Conservation (phyloP, 495 filamentous ascomycete species). For the Aspergillus wentii region DNA sequence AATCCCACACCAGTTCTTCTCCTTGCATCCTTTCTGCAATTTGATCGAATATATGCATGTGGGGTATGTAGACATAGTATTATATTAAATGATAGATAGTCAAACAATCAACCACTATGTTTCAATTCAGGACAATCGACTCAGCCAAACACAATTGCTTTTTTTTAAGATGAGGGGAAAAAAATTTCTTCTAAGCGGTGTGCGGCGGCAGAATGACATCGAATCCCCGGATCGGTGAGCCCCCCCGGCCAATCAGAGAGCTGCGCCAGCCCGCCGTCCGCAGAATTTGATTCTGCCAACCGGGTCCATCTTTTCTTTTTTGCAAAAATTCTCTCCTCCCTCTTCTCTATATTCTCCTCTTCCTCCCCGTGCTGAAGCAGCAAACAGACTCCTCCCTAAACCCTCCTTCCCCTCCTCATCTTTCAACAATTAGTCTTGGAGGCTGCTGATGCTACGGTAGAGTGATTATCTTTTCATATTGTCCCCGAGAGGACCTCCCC, state of each 20-base stretch:
- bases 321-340: constrained; percentile 12
- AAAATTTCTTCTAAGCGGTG: constrained; percentile 14
- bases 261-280: constrained; percentile 17
- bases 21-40: too few species aligned
- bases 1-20: too few species aligned
- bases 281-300: constrained; percentile 22
- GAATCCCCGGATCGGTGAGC: constrained; percentile 21
- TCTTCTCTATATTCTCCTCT: constrained; percentile 16
- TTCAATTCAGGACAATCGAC: too few species aligned
- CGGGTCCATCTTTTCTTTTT: constrained; percentile 9
- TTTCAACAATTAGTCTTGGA: constrained; percentile 17
- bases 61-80: too few species aligned
- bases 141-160: too few species aligned
- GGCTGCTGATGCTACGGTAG: constrained; percentile 43
- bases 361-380: constrained; percentile 24
- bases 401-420: constrained; percentile 12
- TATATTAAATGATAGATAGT: too few species aligned
- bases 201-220: constrained; percentile 10
- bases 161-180: too few species aligned
- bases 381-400: constrained; percentile 16
- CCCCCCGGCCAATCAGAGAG: constrained; percentile 20
- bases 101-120: too few species aligned
- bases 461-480: constrained; percentile 30
- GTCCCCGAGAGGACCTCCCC: constrained; percentile 43
- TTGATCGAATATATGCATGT: too few species aligned